These are phyloP conservation scores for Astragalus glycyphyllos DNA, from an alignment of 306 rosid genomes.

Conservation along the genomic window DNA sequence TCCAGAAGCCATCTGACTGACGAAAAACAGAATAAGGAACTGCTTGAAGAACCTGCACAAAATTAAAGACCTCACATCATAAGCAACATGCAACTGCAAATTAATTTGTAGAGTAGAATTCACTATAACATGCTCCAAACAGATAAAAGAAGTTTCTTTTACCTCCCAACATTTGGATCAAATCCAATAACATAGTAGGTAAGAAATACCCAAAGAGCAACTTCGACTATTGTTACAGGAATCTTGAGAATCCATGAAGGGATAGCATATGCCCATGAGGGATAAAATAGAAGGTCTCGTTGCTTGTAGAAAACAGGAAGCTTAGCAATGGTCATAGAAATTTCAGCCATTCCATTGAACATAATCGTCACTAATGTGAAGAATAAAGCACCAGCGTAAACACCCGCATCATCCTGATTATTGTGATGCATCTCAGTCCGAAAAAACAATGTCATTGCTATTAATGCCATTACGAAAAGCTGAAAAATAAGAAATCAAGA, in stretches of 20 bases:
- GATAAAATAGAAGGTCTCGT: slow-evolving; percentile 60
- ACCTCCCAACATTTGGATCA: slow-evolving; percentile 61
- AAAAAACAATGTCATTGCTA: slow-evolving; percentile 61
- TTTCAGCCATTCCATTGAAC: slow-evolving; percentile 54
- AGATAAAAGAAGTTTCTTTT: slow-evolving; percentile 2
- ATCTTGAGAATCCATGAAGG: slow-evolving; percentile 59
- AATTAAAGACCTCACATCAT: slow-evolving; percentile 15
- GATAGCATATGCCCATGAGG: slow-evolving; percentile 65
- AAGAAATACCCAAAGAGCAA: slow-evolving; percentile 54
- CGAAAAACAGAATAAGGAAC: slow-evolving; percentile 41
- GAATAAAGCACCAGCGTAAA: slow-evolving; percentile 39
- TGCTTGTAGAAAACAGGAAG: slow-evolving; percentile 71
- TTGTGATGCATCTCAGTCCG: slow-evolving; percentile 69
- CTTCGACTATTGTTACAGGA: slow-evolving; percentile 51
- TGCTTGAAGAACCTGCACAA: slow-evolving; percentile 55
- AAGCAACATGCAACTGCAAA: not conserved
- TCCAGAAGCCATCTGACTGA: slow-evolving; percentile 57
- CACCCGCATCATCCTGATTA: slow-evolving; percentile 51
- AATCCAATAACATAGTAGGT: slow-evolving; percentile 63
- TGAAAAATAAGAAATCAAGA: slow-evolving; percentile 33
- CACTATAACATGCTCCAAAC: not conserved
- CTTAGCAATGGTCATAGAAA: slow-evolving; percentile 55
- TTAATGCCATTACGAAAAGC: slow-evolving; percentile 55
- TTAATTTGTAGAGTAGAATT: not conserved
- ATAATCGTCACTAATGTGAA: slow-evolving; percentile 4